Conservation (phyloP, 805 yeast genomes). For the Candida orba region DNA sequence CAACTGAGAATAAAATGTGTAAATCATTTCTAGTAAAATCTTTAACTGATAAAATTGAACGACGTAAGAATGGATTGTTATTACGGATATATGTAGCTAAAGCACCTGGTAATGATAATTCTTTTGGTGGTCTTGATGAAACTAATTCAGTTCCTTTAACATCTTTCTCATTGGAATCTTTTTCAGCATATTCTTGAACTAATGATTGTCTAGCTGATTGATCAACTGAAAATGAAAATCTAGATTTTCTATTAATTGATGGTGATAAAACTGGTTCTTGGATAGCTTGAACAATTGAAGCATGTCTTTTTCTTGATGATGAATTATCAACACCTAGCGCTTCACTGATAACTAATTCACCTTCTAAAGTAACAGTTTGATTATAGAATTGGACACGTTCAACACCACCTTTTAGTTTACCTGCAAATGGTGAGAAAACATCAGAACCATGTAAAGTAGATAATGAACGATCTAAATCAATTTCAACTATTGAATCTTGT, state of each 20-base stretch:
- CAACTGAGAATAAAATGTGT: constrained; percentile 90
- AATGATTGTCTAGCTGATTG: constrained; percentile 27
- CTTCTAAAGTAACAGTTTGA: constrained; percentile 80
- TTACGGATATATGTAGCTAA: constrained; percentile 68
- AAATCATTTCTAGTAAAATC: constrained; percentile 83
- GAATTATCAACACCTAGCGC: constrained; percentile 48
- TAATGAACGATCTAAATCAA: constrained; percentile 68
- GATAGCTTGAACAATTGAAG: constrained; percentile 18
- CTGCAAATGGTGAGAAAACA: constrained; percentile 51
- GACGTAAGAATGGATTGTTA: constrained; percentile 86
- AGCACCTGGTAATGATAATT: constrained; percentile 71
- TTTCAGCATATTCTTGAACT: constrained; percentile 24
- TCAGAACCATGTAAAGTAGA: constrained; percentile 33
- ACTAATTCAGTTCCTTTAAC: constrained; percentile 63
- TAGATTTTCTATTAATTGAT: constrained; percentile 27
- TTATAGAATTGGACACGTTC: constrained; percentile 80
- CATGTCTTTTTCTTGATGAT: constrained; percentile 22
- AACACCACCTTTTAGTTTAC: constrained; percentile 67
- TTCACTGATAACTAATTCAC: constrained; percentile 52
- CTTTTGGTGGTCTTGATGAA: constrained; percentile 65
- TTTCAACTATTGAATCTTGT: constrained; percentile 71
- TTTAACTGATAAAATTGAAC: constrained; percentile 80
- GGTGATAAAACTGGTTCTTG: constrained; percentile 28
- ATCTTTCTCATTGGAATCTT: constrained; percentile 29
- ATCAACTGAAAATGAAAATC: constrained; percentile 47